Evolutionary conservation across 140 eudicot genomes (phyloP).

Genomic region (Artemisia princeps): DNA sequence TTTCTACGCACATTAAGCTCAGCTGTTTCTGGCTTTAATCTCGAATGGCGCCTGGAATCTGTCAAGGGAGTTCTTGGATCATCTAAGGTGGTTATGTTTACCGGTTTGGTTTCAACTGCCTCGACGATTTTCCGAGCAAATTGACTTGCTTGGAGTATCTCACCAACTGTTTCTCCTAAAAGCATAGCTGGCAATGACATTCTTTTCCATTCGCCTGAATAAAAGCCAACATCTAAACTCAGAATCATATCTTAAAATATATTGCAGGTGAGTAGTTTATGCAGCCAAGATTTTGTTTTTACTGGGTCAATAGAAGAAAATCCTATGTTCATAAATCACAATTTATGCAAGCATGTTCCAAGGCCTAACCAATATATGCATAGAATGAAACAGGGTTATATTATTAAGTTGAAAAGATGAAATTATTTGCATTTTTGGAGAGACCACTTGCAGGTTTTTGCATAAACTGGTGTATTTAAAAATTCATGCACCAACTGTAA

Average conservation of each 20-base stretch:
- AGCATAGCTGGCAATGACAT: conserved; percentile 96
- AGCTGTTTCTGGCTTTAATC: conserved; percentile 42
- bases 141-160: conserved; percentile 67
- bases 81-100: conserved; percentile 19
- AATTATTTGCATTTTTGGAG: too few species aligned
- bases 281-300: too few species aligned
- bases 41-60: conserved; percentile 31
- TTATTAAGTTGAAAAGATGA: too few species aligned
- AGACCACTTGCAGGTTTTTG: too few species aligned
- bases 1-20: conserved; percentile 56
- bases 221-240: neutral
- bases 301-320: neutral
- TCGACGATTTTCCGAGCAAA: conserved; percentile 53
- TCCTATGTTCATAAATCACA: too few species aligned
- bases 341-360: too few species aligned
- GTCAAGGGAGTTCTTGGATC: conserved; percentile 83
- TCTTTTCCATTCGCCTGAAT: conserved; percentile 69
- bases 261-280: too few species aligned
- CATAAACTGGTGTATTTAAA: too few species aligned
- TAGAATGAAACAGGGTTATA: too few species aligned
- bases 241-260: conserved; percentile 1
- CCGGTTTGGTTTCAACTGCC: conserved; percentile 32
- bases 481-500: too few species aligned
- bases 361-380: too few species aligned
- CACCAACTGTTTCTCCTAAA: conserved; percentile 75